Evolutionary conservation across 345 rosid genomes (phyloP), one percentile per base, ranked within the genome.

Genomic region (Turnera subulata): DNA sequence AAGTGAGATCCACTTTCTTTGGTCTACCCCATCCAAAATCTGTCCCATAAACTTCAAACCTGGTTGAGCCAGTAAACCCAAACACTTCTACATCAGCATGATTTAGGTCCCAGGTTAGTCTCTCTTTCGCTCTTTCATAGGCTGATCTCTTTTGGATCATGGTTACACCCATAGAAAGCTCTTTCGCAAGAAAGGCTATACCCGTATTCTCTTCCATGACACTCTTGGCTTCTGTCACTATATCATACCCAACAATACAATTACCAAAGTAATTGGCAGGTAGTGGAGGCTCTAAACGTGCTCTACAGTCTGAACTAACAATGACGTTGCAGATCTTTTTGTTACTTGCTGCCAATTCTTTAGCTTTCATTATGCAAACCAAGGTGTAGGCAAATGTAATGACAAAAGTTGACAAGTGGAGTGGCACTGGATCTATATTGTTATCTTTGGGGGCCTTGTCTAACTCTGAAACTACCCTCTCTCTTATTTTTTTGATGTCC

Each of bases 261-360:
- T 62, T 75, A 11, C 85, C 82, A 7, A 75, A 75, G 26, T 74
- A 80, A 0, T 43, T 65, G 9, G 1, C 13, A 0, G 76, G 73
- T 6, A 70, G 24, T 0, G 76, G 73, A 8, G 66, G 33, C 7
- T 60, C 56, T 43, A 75, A 59, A 20, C 73, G 69, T 20, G 19
- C 6, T 18, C 80, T 69, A 21, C 53, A 69, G 48, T 77, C 78
- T 14, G 63, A n/a, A n/a, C n/a, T 62, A 6, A 72, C 11, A 16
- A 72, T 51, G 5, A 19, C 65, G 13, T 55, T 26, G 1, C 13
- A 6, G 0, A 80, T 60, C 1, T 6, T 25, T 40, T 63, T 24
- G 3, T 57, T 35, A n/a, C 6, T 17, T n/a, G n/a, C n/a, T 0
- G 59, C 66, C 0, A 51, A 61, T 33, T 62, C 73, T 26, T 33